phyloP scores from a whole-genome alignment of 2,329 filamentous ascomycete genomes.

The Pyrenophora seminiperda region DNA sequence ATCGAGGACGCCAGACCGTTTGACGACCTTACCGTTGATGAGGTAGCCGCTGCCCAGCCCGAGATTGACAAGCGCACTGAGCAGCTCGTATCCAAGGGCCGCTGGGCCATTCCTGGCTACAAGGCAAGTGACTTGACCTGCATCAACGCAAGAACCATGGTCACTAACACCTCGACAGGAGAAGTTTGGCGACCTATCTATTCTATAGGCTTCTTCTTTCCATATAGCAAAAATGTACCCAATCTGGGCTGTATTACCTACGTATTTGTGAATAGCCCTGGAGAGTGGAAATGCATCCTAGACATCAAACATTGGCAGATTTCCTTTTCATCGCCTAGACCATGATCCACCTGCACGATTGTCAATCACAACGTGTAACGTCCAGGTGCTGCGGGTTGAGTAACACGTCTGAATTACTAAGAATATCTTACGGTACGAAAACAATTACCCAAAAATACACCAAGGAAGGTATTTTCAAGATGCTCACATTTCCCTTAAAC shows the following conservation, averaged over 20 bases:
- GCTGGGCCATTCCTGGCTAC: slow-evolving; percentile 98
- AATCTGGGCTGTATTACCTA: slow-evolving; percentile 47
- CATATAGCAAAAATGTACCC: slow-evolving; percentile 37
- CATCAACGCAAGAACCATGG: background rate
- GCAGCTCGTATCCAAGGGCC: slow-evolving; percentile 94
- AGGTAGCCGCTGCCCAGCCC: slow-evolving; percentile 89
- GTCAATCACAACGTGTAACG: too few relatives aligned
- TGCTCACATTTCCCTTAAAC: background rate
- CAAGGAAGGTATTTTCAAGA: background rate
- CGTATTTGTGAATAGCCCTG: slow-evolving; percentile 48
- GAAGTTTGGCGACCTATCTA: slow-evolving; percentile 96
- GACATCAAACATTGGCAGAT: background rate
- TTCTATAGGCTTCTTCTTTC: slow-evolving; percentile 70
- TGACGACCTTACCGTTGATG: slow-evolving; percentile 96
- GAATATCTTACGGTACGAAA: too few relatives aligned
- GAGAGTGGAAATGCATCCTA: slow-evolving; percentile 39
- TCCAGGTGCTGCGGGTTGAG: too few relatives aligned
- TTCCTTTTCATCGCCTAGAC: too few relatives aligned
- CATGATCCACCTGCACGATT: too few relatives aligned
- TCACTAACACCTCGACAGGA: slow-evolving; percentile 71
- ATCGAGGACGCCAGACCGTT: slow-evolving; percentile 96
- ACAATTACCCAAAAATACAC: background rate
- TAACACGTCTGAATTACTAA: too few relatives aligned
- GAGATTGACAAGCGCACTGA: slow-evolving; percentile 97
- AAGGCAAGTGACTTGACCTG: slow-evolving; percentile 68